A percentile compares a stretch with the other conserved stretches of the same genome.
Evolutionary conservation across 768 basidiomycete species (phyloP).

Genomic region (Megacollybia marginata): DNA sequence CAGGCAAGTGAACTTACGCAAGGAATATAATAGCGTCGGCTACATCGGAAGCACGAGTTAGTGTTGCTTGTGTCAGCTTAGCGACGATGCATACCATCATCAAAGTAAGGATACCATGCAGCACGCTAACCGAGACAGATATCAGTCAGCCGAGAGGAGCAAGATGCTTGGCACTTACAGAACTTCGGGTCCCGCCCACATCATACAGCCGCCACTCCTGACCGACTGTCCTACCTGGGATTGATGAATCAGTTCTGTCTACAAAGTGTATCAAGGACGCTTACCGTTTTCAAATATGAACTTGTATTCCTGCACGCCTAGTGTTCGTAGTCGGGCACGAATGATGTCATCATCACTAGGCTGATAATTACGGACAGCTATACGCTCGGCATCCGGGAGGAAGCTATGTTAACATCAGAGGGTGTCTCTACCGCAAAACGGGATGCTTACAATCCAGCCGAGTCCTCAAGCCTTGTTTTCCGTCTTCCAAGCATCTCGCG

Average conservation of each 20-base stretch:
- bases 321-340: constrained; percentile 68
- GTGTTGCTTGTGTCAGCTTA: no score
- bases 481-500: constrained; percentile 50
- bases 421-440: neutral
- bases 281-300: constrained; percentile 60
- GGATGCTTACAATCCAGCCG: constrained; percentile 62
- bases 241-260: neutral
- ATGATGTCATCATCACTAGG: constrained; percentile 74
- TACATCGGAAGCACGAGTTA: constrained; percentile 9
- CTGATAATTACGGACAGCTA: constrained; percentile 54
- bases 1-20: constrained; percentile 31
- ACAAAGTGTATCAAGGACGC: constrained; percentile 9
- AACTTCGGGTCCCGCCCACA: constrained; percentile 69
- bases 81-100: constrained; percentile 40
- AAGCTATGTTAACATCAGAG: constrained; percentile 40
- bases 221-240: constrained; percentile 48
- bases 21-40: constrained; percentile 83
- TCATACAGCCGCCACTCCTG: constrained; percentile 79
- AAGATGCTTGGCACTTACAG: constrained; percentile 35
- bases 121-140: constrained; percentile 37
- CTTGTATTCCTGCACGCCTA: constrained; percentile 71
- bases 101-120: constrained; percentile 78
- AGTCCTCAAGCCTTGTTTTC: constrained; percentile 56
- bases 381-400: constrained; percentile 59
- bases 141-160: constrained; percentile 4